Conservation (phyloP, 352 stramenopile species). For the Phytophthora citrophthora region DNA sequence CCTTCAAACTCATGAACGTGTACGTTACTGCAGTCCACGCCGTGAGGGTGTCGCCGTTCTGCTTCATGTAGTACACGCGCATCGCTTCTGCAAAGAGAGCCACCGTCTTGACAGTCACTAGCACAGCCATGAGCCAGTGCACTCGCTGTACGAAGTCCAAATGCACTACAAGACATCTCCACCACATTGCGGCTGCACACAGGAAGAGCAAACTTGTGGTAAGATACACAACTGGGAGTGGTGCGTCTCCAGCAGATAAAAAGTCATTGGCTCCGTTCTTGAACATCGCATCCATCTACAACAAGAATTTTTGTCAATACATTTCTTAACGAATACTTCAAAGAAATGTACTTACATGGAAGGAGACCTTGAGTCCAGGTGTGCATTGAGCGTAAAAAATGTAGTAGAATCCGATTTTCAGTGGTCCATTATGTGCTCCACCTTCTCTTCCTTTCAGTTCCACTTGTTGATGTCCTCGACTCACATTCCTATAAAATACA, state of each 20-base stretch:
- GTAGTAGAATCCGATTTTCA: constrained; percentile 84
- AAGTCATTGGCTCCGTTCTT: constrained; percentile 84
- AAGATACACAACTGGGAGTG: constrained; percentile 89
- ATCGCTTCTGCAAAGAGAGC: constrained; percentile 95
- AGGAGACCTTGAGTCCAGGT: constrained; percentile 79
- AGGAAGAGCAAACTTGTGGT: constrained; percentile 80
- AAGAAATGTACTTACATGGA: constrained; percentile 66
- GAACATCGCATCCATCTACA: constrained; percentile 85
- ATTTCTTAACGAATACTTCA: not conserved
- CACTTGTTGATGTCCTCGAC: constrained; percentile 37
- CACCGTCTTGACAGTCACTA: constrained; percentile 94
- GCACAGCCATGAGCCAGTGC: constrained; percentile 95
- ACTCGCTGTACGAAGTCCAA: constrained; percentile 78
- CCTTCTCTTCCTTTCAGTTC: constrained; percentile 16
- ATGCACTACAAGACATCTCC: constrained; percentile 63
- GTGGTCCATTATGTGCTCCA: constrained; percentile 23
- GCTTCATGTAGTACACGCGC: constrained; percentile 96
- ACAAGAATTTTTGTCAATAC: not conserved
- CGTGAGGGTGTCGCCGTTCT: constrained; percentile 92
- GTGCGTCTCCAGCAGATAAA: constrained; percentile 81
- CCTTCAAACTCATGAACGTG: constrained; percentile 95
- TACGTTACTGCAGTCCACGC: constrained; percentile 96
- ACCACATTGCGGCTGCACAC: constrained; percentile 62
- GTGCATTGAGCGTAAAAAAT: constrained; percentile 88
- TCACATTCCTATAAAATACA: constrained; percentile 49